Evolutionary conservation across 805 yeast genomes (phyloP), one percentile per base, ranked within the genome.

Genomic region (Clavispora fructus): DNA sequence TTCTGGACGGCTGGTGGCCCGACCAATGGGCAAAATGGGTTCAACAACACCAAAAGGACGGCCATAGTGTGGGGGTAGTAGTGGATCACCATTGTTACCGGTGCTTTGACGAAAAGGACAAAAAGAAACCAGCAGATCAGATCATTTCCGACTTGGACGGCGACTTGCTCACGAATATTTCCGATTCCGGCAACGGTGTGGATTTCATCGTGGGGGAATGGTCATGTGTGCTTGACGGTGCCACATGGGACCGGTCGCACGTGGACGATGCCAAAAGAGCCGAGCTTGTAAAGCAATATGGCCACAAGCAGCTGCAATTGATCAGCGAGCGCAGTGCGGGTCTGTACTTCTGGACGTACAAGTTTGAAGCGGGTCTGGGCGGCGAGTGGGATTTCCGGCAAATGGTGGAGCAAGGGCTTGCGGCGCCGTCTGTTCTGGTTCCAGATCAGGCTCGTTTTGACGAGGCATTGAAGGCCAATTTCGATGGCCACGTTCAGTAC

Each of bases 351-450:
- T 92, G 98, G 98, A 87, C 96, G 1, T 86, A 69, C 63, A 88
- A 89, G 65, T 91, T 91, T 60, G 79, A 85, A 60, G 74, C 81
- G 47, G 97, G 97, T 2, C 85, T 83, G 59, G 97, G 97, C 38
- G 98, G 98, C 13, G 97, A 89, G 67, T 92, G 98, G 98, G 97
- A 94, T 42, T 84, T 88, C 65, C 74, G 76, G 23, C 86, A 89
- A 32, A 87, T 87, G 90, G 69, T 75, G 17, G 81, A 83, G 19
- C 66, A 68, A 43, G 55, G 57, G 6, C 63, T 68, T 35, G 42
- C 44, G 12, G 47, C 57, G 3, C 56, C 62, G 32, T 52, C 51
- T 30, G 57, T 58, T 19, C 47, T 54, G 3, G 39, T 68, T 1
- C 83, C 85, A 1, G 64, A 62, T 19, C 64, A 71, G 17, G 59